Evolutionary conservation across 805 yeast genomes (phyloP).

Genomic region (Kuraishia molischiana): DNA sequence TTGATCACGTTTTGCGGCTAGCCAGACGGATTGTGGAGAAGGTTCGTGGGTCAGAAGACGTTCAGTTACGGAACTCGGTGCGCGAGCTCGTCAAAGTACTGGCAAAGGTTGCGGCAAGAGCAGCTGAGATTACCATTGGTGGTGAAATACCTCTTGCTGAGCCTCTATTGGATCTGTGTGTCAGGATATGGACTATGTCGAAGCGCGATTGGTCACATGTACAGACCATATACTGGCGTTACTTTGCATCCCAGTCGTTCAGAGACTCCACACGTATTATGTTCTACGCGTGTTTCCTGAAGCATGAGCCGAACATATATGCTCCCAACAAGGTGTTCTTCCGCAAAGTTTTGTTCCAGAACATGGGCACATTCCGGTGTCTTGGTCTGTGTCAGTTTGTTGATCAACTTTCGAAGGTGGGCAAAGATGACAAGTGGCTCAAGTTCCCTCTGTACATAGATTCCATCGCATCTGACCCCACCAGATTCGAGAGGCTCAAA

Average conservation of each 20-base stretch:
- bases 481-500: not conserved
- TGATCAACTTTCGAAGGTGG: not conserved
- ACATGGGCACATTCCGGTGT: not conserved
- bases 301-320: not conserved
- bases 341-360: not conserved
- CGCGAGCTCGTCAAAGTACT: not conserved
- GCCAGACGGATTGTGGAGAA: not conserved
- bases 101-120: not conserved
- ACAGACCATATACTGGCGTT: constrained; percentile 1
- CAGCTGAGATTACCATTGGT: not conserved
- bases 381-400: not conserved
- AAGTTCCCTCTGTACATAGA: not conserved
- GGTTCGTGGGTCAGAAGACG: not conserved
- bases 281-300: not conserved
- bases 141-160: not conserved
- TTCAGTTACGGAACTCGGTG: not conserved
- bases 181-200: not conserved
- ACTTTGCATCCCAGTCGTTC: not conserved
- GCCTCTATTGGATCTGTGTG: not conserved
- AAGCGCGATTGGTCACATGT: constrained; percentile 1
- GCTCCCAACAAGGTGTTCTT: not conserved
- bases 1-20: not conserved
- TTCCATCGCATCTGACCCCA: not conserved
- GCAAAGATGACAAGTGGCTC: not conserved
- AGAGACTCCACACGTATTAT: not conserved